Conservation (phyloP, 805 yeast species). For the Metschnikowia henanensis region DNA sequence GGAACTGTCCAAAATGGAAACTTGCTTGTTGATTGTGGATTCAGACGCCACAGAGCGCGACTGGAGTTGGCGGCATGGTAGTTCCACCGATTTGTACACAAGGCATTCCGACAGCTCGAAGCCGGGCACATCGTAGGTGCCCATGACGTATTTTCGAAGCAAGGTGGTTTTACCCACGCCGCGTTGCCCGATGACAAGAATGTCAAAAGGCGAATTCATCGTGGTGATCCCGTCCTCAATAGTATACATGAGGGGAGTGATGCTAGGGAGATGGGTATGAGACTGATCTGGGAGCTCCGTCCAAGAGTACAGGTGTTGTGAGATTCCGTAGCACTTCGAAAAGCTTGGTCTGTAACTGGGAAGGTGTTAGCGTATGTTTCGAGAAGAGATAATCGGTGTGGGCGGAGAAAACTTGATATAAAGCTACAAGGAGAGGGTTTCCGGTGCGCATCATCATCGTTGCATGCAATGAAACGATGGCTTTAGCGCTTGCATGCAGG, state of each 20-base stretch:
- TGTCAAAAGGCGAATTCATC: conserved; percentile 15
- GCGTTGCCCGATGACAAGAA: conserved; percentile 17
- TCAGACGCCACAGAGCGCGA: background rate
- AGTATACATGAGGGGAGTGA: conserved; percentile 1
- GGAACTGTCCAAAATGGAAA: conserved; percentile 34
- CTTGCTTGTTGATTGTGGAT: conserved; percentile 18
- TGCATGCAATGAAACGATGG: too few relatives aligned
- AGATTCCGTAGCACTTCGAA: too few relatives aligned
- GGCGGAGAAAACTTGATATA: too few relatives aligned
- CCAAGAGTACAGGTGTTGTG: too few relatives aligned
- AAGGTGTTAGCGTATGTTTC: too few relatives aligned
- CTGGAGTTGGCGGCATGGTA: conserved; percentile 1
- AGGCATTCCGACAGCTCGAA: conserved; percentile 14
- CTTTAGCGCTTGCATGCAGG: too few relatives aligned
- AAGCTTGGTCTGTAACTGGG: too few relatives aligned
- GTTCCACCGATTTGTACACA: conserved; percentile 8
- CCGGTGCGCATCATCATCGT: too few relatives aligned
- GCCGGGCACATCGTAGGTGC: conserved; percentile 6
- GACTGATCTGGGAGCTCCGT: too few relatives aligned
- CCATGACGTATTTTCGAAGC: conserved; percentile 16
- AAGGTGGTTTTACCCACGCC: conserved; percentile 19
- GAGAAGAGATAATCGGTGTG: too few relatives aligned
- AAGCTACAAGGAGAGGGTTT: too few relatives aligned
- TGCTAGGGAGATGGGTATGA: background rate
- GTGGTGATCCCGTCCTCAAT: conserved; percentile 16